Percentiles rank a stretch among this genome's conserved stretches.
Evolutionary conservation across 306 rosid species (phyloP).

Genomic region (Carpinus fangiana): DNA sequence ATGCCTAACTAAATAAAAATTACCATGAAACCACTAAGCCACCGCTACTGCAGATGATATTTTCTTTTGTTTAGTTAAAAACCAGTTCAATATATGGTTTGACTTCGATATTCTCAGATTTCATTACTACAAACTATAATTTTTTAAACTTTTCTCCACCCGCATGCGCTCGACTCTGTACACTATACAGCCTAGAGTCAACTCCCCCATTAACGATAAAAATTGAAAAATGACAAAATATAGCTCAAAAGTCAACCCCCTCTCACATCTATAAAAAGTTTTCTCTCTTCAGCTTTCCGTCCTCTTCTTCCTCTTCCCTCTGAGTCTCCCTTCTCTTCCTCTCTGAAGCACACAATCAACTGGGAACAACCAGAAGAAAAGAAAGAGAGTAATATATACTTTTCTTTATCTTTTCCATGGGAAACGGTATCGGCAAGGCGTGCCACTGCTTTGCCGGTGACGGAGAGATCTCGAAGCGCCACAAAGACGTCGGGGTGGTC

Average conservation of each 20-base stretch:
- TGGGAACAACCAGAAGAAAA: not conserved
- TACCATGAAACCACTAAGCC: no score
- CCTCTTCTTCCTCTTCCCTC: conserved; percentile 17
- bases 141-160: no score
- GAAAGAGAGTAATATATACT: not conserved
- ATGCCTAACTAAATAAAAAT: no score
- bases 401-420: conserved; percentile 41
- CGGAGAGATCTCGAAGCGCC: conserved; percentile 57
- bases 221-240: conserved; percentile 14
- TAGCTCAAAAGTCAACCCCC: conserved; percentile 49
- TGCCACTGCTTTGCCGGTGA: conserved; percentile 44
- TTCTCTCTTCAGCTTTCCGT: not conserved
- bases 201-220: not conserved
- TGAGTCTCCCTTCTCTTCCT: not conserved
- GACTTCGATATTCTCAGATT: no score
- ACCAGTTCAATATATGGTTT: no score
- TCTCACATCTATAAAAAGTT: not conserved
- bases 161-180: no score
- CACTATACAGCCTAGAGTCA: no score
- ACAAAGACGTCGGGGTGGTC: conserved; percentile 26
- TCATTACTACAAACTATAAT: no score
- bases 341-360: not conserved
- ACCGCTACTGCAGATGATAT: no score
- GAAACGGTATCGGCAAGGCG: conserved; percentile 54
- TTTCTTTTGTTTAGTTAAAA: no score